Base-by-base conservation (phyloP, 371 early-diverging fungal species). In the Mortierella sp. region DNA sequence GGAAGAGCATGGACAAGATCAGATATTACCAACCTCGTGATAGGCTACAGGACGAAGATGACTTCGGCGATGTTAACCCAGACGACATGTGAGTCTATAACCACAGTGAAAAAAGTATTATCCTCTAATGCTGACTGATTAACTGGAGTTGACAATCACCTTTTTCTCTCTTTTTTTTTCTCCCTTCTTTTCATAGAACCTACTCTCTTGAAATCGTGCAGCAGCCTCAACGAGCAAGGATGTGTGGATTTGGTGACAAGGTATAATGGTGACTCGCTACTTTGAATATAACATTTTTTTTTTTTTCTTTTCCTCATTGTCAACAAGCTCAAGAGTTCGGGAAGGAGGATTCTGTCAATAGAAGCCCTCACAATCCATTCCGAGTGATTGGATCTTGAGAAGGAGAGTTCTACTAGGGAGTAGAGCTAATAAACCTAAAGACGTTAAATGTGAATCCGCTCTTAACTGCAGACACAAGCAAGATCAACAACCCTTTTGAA, bases 241-340 rank as follows among this genome's bases (percentile, higher is more conserved):
- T 94, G 91, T 94, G 94, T 72, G 93, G 93, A n/a, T 92, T 92
- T 87, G 92, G 93, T 2, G 92, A 92, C 62, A 92, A 87, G 72
- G 74, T 74, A 69, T 13, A 28, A 55, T 24, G 3, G 32, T 10
- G 7, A 28, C 13, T 28, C 50, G 16, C n/a, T 50, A 50, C 32
- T 22, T 15, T 52, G 5, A 43, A 21, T 22, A 40, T 15, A 19
- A 10, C 40, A 1, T 28, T 28, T 28, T 28, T 28, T 28, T 28
- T 28, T 28, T 28, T 28, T 28, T 28, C 2, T 28, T 28, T 28
- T 28, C 2, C 2, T 28, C 43, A 10, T 15, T 43, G 43, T 10
- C 10, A 43, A 15, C 8, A 10, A 13, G 43, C 10, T 13, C 43
- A 43, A 43, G 8, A 15, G 15, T 13, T 13, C 43, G 43, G 43